Conservation (phyloP, 164 flowering plant genomes). For the Aristolochia contorta region DNA sequence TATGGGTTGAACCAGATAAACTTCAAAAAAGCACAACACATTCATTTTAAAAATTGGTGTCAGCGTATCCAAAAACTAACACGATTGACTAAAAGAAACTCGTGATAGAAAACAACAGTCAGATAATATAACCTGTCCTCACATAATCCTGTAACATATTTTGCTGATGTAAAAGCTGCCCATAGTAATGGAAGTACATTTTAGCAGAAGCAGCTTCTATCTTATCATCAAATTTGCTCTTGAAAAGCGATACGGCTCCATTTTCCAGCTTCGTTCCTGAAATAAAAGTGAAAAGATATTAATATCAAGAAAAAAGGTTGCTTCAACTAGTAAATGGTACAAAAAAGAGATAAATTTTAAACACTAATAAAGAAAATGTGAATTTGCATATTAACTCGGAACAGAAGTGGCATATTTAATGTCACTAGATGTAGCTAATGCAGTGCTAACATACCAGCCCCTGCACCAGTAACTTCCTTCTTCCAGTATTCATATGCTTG, state of each 20-base stretch:
- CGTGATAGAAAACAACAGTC: constrained; percentile 6
- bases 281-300: constrained; percentile 2
- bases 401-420: background rate
- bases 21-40: too few relatives aligned
- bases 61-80: too few relatives aligned
- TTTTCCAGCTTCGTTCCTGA: constrained; percentile 47
- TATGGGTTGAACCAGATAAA: background rate
- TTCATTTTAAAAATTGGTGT: too few relatives aligned
- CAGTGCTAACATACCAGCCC: constrained; percentile 22
- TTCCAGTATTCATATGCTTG: constrained; percentile 73
- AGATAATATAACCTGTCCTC: constrained; percentile 77
- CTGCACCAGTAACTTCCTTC: constrained; percentile 33
- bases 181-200: constrained; percentile 98
- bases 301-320: background rate
- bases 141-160: constrained; percentile 98
- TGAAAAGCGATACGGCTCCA: constrained; percentile 39
- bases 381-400: too few relatives aligned
- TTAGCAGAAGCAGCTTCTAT: constrained; percentile 94
- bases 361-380: too few relatives aligned
- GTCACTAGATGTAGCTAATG: background rate
- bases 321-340: too few relatives aligned
- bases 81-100: background rate
- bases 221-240: constrained; percentile 88
- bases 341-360: too few relatives aligned
- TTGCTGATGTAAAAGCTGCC: constrained; percentile 94